A percentile compares a stretch with the other conserved stretches of the same genome.
Conservation (phyloP, 371 early-diverging fungal species). For the Actinomortierella wolfii region DNA sequence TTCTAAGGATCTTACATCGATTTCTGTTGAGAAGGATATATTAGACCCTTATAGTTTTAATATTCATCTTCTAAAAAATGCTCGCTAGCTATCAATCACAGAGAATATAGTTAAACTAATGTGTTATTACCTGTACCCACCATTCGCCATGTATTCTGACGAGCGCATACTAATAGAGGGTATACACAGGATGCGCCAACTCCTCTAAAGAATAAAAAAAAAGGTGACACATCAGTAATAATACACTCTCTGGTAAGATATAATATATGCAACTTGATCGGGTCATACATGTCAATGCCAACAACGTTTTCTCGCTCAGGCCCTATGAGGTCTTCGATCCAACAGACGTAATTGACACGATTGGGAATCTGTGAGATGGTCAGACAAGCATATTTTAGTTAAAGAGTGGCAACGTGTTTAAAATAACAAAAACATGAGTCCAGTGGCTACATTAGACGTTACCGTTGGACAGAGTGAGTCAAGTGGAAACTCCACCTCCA, state of each 20-base stretch:
- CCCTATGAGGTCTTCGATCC: constrained; percentile 34
- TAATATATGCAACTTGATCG: not conserved
- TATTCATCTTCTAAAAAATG: too few species aligned
- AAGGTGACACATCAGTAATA: not conserved
- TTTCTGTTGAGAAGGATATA: too few species aligned
- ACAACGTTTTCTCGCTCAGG: constrained; percentile 1
- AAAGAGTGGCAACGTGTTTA: too few species aligned
- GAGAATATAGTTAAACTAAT: too few species aligned
- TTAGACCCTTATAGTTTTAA: too few species aligned
- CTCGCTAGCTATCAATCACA: not conserved
- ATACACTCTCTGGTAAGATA: too few species aligned
- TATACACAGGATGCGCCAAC: constrained; percentile 67
- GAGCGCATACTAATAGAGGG: constrained; percentile 53
- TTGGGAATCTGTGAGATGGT: constrained; percentile 29
- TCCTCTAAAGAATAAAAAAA: constrained; percentile 43
- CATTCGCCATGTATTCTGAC: constrained; percentile 50
- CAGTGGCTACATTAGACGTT: too few species aligned
- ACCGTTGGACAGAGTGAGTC: constrained; percentile 43
- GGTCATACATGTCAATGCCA: constrained; percentile 35
- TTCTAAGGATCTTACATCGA: constrained; percentile 22
- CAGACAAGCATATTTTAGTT: not conserved
- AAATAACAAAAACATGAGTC: too few species aligned
- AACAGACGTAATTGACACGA: constrained; percentile 39
- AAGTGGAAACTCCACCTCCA: constrained; percentile 35
- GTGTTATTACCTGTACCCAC: constrained; percentile 48